These are phyloP conservation scores for Cokeromyces recurvatus DNA, from an alignment of 371 early-diverging fungal species.

Conservation along the genomic window DNA sequence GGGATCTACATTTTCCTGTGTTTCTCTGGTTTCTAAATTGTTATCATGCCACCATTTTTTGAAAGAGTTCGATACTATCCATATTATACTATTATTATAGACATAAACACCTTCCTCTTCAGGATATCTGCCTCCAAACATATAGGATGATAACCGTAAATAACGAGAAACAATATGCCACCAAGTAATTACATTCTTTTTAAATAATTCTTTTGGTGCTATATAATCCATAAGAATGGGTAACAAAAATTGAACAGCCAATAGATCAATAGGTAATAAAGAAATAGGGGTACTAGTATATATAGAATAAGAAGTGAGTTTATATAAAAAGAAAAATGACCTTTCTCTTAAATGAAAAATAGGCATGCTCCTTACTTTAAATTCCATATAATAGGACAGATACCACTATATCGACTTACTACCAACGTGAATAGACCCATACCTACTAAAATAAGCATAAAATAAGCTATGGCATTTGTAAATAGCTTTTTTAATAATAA, in stretches of 20 bases:
- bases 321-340: too few species aligned
- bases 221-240: slow-evolving; percentile 52
- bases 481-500: slow-evolving; percentile 74
- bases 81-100: too few species aligned
- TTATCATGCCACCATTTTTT: slow-evolving; percentile 5
- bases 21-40: background rate
- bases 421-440: slow-evolving; percentile 51
- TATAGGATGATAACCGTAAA: slow-evolving; percentile 69
- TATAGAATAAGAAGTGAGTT: too few species aligned
- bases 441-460: slow-evolving; percentile 60
- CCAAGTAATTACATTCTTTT: slow-evolving; percentile 46
- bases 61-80: too few species aligned
- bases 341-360: background rate
- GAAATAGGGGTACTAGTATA: slow-evolving; percentile 62
- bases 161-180: slow-evolving; percentile 51
- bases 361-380: slow-evolving; percentile 16
- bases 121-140: slow-evolving; percentile 62
- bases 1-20: background rate
- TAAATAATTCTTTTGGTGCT: slow-evolving; percentile 40
- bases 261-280: slow-evolving; percentile 69
- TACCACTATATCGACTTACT: slow-evolving; percentile 15
- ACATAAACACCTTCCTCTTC: slow-evolving; percentile 43
- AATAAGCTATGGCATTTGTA: slow-evolving; percentile 72
- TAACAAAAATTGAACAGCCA: slow-evolving; percentile 61
- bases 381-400: slow-evolving; percentile 21